Evolutionary conservation across 352 stramenopile genomes (phyloP).

Genomic region (Globisporangium sylvaticum): DNA sequence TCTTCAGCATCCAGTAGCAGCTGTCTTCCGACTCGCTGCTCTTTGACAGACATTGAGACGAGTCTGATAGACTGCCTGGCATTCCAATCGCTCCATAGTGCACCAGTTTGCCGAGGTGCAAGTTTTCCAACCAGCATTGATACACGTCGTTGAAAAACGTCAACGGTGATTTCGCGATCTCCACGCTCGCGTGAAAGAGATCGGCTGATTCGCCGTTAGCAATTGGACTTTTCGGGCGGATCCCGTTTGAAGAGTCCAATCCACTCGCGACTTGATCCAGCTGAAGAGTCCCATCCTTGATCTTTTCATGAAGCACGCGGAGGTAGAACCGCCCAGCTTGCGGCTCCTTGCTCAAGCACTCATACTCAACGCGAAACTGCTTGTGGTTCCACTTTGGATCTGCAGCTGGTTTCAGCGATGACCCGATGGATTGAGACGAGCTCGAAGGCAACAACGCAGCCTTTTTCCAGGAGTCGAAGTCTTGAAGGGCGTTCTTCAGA

Average conservation of each 20-base stretch:
- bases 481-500: slow-evolving; percentile 40
- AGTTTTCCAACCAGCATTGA: slow-evolving; percentile 76
- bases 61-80: slow-evolving; percentile 25
- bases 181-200: slow-evolving; percentile 59
- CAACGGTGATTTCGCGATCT: slow-evolving; percentile 55
- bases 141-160: slow-evolving; percentile 80
- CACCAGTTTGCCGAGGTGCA: slow-evolving; percentile 41
- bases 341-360: slow-evolving; percentile 57
- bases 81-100: slow-evolving; percentile 30
- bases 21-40: slow-evolving; percentile 33
- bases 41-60: neutral
- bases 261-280: slow-evolving; percentile 47
- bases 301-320: slow-evolving; percentile 62
- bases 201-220: slow-evolving; percentile 23
- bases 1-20: slow-evolving; percentile 60
- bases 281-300: slow-evolving; percentile 66
- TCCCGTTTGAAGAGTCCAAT: slow-evolving; percentile 31
- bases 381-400: slow-evolving; percentile 62
- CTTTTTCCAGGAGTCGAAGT: slow-evolving; percentile 49
- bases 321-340: slow-evolving; percentile 66
- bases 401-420: slow-evolving; percentile 20
- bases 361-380: slow-evolving; percentile 64
- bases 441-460: slow-evolving; percentile 14
- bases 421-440: slow-evolving; percentile 14
- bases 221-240: slow-evolving; percentile 38